Evolutionary conservation across 2,329 filamentous ascomycete genomes (phyloP), one percentile per base, ranked within the genome.

Genomic region (Paecilomyces sp.): DNA sequence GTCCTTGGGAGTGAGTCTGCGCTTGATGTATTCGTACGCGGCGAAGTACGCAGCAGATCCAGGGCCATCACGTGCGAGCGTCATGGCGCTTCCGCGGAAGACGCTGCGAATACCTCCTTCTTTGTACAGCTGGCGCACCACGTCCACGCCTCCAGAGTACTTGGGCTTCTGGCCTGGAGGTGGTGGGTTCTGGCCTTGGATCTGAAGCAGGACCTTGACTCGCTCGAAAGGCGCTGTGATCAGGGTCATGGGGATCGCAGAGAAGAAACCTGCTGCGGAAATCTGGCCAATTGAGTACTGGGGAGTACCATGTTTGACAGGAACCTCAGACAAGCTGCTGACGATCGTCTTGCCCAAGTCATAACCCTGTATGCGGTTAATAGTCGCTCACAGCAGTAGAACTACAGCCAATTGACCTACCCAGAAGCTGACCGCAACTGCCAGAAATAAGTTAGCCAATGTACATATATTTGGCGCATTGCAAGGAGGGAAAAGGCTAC

Each of bases 141-240:
- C 94, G 77, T 97, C 94, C 57, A 90, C 64, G 61, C 90, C 92
- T 71, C 92, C 92, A 53, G 82, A 84, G 82, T 97, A 97, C 71
- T 90, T 91, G 15, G 92, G 92, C 77, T 96, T 95, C 80, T 97
- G 89, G 70, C 92, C 93, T 0, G 92, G 90, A 0, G 87, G 86
- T 50, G 94, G 87, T 57, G 83, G 79, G 78, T 92, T 92, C 77
- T 97, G 92, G 70, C 92, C 92, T 79, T 97, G 94, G 66, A 97
- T 95, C 77, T 99, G 94, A 1, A 99, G 88, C 64, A 99, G 92
- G 59, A 99, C 93, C 79, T 99, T 99, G 68, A 99, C 92, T 71
- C 94, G 93, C 83, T 99, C 94, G 74, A 99, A 97, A 62, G 94
- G 94, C 3, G 94, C 94, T n/a, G 94, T 97, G 80, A 99, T 97